Evolutionary conservation across 1,284 basidiomycete genomes (phyloP).

Genomic region (Apiotrichum laibachii): DNA sequence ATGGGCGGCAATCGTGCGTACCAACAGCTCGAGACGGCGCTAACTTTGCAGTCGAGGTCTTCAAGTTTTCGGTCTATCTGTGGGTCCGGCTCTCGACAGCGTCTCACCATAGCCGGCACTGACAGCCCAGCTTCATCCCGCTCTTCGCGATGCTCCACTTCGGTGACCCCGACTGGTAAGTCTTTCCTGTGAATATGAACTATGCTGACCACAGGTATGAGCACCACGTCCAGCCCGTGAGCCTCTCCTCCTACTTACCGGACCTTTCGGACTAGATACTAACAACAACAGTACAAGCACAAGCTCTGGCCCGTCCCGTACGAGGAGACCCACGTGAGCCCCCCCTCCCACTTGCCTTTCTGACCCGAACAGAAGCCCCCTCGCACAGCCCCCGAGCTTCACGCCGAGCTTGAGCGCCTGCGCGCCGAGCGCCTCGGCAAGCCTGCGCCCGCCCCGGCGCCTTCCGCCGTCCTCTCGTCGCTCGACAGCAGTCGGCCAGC

Average conservation of each 20-base stretch:
- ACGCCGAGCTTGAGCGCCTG: conserved; percentile 36
- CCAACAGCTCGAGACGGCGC: neutral
- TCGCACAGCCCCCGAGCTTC: conserved; percentile 30
- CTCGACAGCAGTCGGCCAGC: conserved; percentile 5
- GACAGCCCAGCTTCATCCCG: conserved; percentile 35
- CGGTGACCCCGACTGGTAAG: conserved; percentile 81
- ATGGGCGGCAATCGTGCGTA: conserved; percentile 25
- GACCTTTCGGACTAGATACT: too few relatives aligned
- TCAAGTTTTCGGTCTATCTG: conserved; percentile 84
- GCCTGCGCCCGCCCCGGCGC: neutral
- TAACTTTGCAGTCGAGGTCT: conserved; percentile 62
- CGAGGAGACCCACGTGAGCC: conserved; percentile 45
- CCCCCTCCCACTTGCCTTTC: neutral
- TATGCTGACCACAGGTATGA: conserved; percentile 23
- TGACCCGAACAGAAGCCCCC: conserved; percentile 34
- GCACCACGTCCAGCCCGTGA: conserved; percentile 25
- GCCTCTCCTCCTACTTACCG: neutral
- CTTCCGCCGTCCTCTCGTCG: neutral
- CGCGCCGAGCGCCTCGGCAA: conserved; percentile 24
- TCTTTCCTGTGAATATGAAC: neutral
- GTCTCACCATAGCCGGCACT: too few relatives aligned
- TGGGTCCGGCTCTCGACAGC: conserved; percentile 59
- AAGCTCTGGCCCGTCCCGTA: conserved; percentile 42
- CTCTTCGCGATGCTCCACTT: conserved; percentile 79
- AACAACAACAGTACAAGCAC: conserved; percentile 35